Conservation (phyloP, 2,329 filamentous ascomycete species). For the Orbilia oligospora region DNA sequence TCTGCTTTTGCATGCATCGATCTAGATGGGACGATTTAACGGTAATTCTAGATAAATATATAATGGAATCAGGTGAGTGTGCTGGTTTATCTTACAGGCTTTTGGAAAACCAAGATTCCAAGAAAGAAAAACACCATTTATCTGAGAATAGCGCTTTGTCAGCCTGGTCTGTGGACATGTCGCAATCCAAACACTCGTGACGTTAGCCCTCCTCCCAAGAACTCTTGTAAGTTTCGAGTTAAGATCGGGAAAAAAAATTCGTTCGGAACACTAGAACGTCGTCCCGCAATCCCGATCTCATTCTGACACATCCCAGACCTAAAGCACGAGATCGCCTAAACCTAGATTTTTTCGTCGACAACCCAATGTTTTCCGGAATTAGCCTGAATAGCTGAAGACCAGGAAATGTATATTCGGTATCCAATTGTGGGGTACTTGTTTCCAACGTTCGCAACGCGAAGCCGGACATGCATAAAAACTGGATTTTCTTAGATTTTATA, state of each 20-base stretch:
- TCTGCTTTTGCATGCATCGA: slow-evolving; percentile 12
- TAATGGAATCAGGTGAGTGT: not conserved
- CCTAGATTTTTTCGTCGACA: slow-evolving; percentile 4
- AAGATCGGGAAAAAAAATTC: not conserved
- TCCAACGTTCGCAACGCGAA: slow-evolving; percentile 15
- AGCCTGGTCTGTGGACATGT: not conserved
- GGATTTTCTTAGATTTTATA: slow-evolving; percentile 1
- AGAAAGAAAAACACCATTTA: not conserved
- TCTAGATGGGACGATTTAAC: slow-evolving; percentile 10
- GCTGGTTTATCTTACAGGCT: not conserved
- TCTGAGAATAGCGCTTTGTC: not conserved
- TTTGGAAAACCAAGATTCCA: not conserved
- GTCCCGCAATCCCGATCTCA: slow-evolving; percentile 56
- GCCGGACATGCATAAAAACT: not conserved
- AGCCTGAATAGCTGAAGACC: slow-evolving; percentile 41
- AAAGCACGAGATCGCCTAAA: slow-evolving; percentile 40
- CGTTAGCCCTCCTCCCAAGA: slow-evolving; percentile 38
- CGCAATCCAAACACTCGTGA: slow-evolving; percentile 32
- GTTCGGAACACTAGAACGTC: slow-evolving; percentile 48
- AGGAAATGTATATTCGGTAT: slow-evolving; percentile 16
- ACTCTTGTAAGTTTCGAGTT: slow-evolving; percentile 50
- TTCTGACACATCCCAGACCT: slow-evolving; percentile 24
- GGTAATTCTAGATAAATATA: not conserved
- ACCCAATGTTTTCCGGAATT: slow-evolving; percentile 20
- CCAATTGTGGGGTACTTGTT: not conserved